Percentiles rank a stretch among this genome's conserved stretches.
These are phyloP conservation scores for Lanzia echinophila DNA, from an alignment of 2,329 filamentous ascomycete species.

Conservation along the genomic window DNA sequence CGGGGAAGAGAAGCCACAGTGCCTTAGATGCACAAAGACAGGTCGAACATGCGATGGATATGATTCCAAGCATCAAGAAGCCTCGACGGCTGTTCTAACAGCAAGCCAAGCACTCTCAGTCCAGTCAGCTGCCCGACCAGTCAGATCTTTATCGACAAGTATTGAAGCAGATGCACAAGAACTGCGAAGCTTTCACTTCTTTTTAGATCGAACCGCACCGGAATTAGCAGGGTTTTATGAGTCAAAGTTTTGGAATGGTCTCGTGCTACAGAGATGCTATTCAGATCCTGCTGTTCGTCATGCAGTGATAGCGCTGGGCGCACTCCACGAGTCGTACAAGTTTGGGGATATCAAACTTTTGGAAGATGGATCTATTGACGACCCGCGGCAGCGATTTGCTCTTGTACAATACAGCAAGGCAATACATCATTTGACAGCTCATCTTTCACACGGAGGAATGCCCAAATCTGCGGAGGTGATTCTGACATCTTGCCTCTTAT, in stretches of 20 bases:
- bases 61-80: slow-evolving; percentile 1
- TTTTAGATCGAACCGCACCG: slow-evolving; percentile 20
- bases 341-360: background rate
- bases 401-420: slow-evolving; percentile 18
- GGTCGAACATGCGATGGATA: slow-evolving; percentile 28
- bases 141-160: background rate
- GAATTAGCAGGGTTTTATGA: slow-evolving; percentile 21
- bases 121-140: background rate
- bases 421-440: slow-evolving; percentile 36
- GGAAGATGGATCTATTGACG: background rate
- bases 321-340: slow-evolving; percentile 17
- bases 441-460: slow-evolving; percentile 26
- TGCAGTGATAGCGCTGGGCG: slow-evolving; percentile 17
- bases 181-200: slow-evolving; percentile 18
- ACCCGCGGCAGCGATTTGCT: slow-evolving; percentile 34
- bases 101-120: background rate
- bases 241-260: slow-evolving; percentile 21
- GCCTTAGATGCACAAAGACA: slow-evolving; percentile 24
- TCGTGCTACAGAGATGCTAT: slow-evolving; percentile 19
- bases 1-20: slow-evolving; percentile 26
- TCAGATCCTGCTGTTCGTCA: slow-evolving; percentile 21
- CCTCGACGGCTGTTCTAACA: background rate
- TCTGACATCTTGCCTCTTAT: slow-evolving; percentile 16
- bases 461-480: slow-evolving; percentile 3
- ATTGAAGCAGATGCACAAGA: slow-evolving; percentile 2